Evolutionary conservation across 352 stramenopile genomes (phyloP), one percentile per base, ranked within the genome.

Genomic region (Pythium vanterpoolii): DNA sequence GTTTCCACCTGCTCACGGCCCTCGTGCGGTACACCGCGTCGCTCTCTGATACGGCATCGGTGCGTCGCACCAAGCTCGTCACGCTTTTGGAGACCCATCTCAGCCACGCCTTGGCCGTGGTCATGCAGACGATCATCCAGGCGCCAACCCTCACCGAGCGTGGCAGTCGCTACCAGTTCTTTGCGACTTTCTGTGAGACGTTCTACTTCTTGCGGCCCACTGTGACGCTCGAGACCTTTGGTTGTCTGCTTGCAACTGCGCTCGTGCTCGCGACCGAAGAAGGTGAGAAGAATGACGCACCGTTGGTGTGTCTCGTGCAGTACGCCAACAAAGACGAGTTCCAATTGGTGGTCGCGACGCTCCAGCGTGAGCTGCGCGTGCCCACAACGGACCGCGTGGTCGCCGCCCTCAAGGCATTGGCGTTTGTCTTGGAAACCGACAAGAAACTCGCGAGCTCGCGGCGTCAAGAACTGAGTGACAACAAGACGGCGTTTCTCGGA

Each of bases 261-360:
- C 56, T 80, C 10, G 77, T 58, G 45, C 62, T 77, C 10, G 64
- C 65, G 4, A 47, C 59, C 16, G 34, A 36, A 2, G n/a, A 28
- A 3, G 38, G 13, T 18, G 52, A 44, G 0, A 16, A 33, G 0
- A 23, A 44, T 13, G 42, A 64, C 31, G 39, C 50, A 13, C 27
- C 40, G 14, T 43, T 69, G 14, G 19, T 28, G 6, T 49, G 58
- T 9, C 26, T 95, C 9, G 52, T 92, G 3, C 36, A 56, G n/a
- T 78, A 78, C 55, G 68, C 80, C 7, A 91, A 83, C 68, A 88
- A 83, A 54, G 69, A 83, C 38, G 85, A 95, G 53, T 91, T 86
- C 48, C 62, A 65, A n/a, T 61, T 95, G 36, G 34, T 90, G 38
- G 46, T 89, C 3, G 57, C 74, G 11, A 91, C 81, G 30, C 45